A percentile compares a stretch with the other conserved stretches of the same genome.
Conservation (phyloP, 2,329 filamentous ascomycete genomes). For the Monosporascus sp. region DNA sequence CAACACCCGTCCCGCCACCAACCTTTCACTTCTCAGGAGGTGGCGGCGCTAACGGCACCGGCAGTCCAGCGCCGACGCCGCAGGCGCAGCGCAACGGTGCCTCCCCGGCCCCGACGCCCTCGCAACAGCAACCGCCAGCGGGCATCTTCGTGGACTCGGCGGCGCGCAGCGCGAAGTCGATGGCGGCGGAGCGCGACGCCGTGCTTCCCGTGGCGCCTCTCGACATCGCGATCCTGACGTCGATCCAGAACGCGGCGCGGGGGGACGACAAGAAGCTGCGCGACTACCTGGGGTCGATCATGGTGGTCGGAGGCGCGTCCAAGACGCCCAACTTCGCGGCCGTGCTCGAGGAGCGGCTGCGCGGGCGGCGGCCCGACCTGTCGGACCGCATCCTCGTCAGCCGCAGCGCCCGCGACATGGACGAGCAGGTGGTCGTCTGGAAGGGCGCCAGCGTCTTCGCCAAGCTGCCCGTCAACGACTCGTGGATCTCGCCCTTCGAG, state of each 20-base stretch:
- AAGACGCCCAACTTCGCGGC: constrained; percentile 75
- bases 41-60: constrained; percentile 39
- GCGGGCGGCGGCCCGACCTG: constrained; percentile 57
- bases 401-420: constrained; percentile 80
- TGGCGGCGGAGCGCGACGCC: constrained; percentile 68
- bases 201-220: constrained; percentile 79
- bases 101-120: constrained; percentile 32
- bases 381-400: constrained; percentile 57
- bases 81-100: constrained; percentile 42
- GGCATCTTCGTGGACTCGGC: constrained; percentile 47
- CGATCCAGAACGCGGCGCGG: constrained; percentile 79
- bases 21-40: constrained; percentile 43
- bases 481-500: constrained; percentile 84
- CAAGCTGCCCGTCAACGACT: constrained; percentile 86
- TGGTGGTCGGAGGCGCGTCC: constrained; percentile 81
- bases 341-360: constrained; percentile 77
- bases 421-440: constrained; percentile 96
- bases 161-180: constrained; percentile 42
- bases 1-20: constrained; percentile 58
- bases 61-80: constrained; percentile 44
- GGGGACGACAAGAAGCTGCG: constrained; percentile 89
- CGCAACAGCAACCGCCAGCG: constrained; percentile 31
- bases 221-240: constrained; percentile 84
- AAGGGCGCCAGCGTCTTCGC: constrained; percentile 97
- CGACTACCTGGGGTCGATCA: constrained; percentile 84